Conservation (phyloP, 495 filamentous ascomycete genomes). For the Chaetomium tenue region DNA sequence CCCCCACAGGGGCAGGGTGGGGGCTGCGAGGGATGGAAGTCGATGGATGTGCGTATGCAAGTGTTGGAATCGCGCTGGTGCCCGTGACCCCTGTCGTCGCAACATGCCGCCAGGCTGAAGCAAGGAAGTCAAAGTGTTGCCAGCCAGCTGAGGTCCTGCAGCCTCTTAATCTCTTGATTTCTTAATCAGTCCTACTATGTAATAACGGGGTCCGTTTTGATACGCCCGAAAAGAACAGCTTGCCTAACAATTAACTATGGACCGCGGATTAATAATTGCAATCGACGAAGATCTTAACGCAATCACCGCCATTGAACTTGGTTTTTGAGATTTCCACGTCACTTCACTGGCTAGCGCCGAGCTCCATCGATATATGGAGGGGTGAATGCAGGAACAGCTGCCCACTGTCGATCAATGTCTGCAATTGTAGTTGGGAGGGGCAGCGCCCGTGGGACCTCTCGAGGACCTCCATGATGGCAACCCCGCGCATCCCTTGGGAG, state of each 20-base stretch:
- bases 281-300: not conserved
- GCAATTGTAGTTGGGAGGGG: not conserved
- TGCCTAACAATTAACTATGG: not conserved
- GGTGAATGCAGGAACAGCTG: slow-evolving; percentile 13
- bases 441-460: no score
- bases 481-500: not conserved
- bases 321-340: not conserved
- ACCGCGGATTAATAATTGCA: no score
- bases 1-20: no score
- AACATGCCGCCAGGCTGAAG: no score
- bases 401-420: not conserved
- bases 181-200: not conserved
- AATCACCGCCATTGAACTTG: not conserved
- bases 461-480: not conserved
- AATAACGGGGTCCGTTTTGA: not conserved
- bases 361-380: slow-evolving; percentile 4
- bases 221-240: not conserved
- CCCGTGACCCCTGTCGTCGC: no score
- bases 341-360: no score
- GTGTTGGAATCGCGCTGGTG: no score
- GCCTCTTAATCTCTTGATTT: not conserved
- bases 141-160: not conserved
- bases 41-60: no score
- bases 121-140: no score
- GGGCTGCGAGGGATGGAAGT: no score